These are phyloP conservation scores for Cladosporium colombiae DNA, from an alignment of 2,329 filamentous ascomycete species.

Conservation along the genomic window DNA sequence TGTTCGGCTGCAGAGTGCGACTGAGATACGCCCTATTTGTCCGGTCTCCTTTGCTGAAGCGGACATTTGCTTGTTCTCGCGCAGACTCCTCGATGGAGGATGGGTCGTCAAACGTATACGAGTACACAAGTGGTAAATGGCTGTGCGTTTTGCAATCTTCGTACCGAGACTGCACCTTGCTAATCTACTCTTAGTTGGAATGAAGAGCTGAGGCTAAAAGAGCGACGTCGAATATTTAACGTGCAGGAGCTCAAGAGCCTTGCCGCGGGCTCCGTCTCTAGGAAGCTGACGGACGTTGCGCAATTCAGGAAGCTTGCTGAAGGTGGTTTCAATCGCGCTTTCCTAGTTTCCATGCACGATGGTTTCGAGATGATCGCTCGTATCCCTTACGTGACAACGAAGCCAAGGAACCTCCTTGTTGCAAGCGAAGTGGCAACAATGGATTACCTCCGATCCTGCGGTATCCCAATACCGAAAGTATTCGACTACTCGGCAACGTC, in stretches of 20 bases:
- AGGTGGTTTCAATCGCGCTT: conserved; percentile 31
- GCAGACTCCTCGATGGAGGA: neutral
- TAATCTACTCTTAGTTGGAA: conserved; percentile 25
- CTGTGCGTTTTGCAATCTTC: conserved; percentile 21
- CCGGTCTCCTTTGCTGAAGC: neutral
- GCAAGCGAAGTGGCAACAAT: conserved; percentile 36
- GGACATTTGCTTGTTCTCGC: neutral
- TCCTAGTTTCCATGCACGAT: conserved; percentile 29
- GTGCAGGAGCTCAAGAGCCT: conserved; percentile 5
- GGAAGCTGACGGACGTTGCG: conserved; percentile 15
- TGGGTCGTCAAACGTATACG: conserved; percentile 15
- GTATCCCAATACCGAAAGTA: conserved; percentile 28
- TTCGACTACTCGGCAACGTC: conserved; percentile 26
- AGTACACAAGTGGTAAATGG: conserved; percentile 28
- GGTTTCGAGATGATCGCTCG: conserved; percentile 31
- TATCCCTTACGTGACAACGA: conserved; percentile 28
- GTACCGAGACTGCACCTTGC: neutral
- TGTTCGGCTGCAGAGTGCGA: too few relatives aligned
- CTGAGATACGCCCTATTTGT: too few relatives aligned
- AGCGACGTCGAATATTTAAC: conserved; percentile 24
- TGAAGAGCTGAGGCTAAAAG: conserved; percentile 23
- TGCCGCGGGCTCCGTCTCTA: conserved; percentile 13
- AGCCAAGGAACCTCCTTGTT: conserved; percentile 25
- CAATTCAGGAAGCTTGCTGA: conserved; percentile 28
- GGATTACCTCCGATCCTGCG: conserved; percentile 25